Conservation (phyloP, 768 basidiomycete genomes). For the Lepiota venenata region DNA sequence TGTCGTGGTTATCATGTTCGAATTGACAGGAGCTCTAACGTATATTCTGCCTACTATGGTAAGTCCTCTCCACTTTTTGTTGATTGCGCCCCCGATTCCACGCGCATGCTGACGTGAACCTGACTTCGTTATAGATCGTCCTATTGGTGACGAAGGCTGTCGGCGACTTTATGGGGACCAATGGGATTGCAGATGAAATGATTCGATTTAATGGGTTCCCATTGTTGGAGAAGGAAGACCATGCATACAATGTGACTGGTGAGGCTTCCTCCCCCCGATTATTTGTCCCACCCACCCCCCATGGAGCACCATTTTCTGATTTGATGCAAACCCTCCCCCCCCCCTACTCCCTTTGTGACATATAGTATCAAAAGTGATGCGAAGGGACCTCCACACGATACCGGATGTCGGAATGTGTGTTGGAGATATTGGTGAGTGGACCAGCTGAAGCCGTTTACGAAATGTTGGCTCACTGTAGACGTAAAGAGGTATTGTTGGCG, state of each 20-base stretch:
- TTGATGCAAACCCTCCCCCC: too few species aligned
- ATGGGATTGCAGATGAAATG: slow-evolving; percentile 95
- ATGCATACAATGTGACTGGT: slow-evolving; percentile 91
- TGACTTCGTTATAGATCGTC: slow-evolving; percentile 66
- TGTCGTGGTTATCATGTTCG: slow-evolving; percentile 99
- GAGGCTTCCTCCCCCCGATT: slow-evolving; percentile 22
- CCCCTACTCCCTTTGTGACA: too few species aligned
- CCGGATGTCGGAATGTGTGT: slow-evolving; percentile 74
- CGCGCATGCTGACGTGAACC: neutral
- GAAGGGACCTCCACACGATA: slow-evolving; percentile 70
- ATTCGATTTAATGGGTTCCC: slow-evolving; percentile 98
- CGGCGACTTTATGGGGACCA: slow-evolving; percentile 89
- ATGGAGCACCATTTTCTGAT: neutral
- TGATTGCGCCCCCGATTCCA: neutral
- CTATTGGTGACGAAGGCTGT: slow-evolving; percentile 96
- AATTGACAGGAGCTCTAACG: slow-evolving; percentile 93
- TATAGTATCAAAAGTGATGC: slow-evolving; percentile 88
- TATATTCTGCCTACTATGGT: slow-evolving; percentile 99
- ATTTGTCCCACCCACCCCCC: neutral
- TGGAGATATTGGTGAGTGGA: slow-evolving; percentile 68
- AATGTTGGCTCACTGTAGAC: slow-evolving; percentile 43
- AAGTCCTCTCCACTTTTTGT: slow-evolving; percentile 16
- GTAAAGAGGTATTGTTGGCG: slow-evolving; percentile 45
- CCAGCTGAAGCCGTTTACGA: neutral
- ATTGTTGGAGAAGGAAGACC: slow-evolving; percentile 94